A percentile compares a stretch with the other conserved stretches of the same genome.
phyloP scores from a whole-genome alignment of 352 stramenopile genomes.

The Pythium diclinum region DNA sequence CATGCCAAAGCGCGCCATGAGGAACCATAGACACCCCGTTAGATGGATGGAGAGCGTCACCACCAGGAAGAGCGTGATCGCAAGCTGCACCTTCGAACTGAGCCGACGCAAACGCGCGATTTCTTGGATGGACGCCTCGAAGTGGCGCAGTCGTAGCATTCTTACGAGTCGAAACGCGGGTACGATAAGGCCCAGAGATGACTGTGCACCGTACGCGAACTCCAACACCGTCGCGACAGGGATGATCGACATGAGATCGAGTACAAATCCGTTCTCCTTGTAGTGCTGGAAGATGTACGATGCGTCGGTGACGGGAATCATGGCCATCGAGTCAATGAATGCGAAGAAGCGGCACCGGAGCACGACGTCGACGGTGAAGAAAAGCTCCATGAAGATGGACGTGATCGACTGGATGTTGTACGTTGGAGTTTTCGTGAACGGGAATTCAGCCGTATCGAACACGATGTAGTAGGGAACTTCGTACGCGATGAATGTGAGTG shows the following conservation, averaged over 20 bases:
- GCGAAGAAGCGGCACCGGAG: conserved; percentile 56
- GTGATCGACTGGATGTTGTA: conserved; percentile 50
- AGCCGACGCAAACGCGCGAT: conserved; percentile 47
- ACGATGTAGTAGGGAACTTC: conserved; percentile 68
- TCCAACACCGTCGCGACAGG: conserved; percentile 53
- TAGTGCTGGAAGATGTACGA: conserved; percentile 70
- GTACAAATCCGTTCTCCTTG: conserved; percentile 44
- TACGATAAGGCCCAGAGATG: conserved; percentile 25
- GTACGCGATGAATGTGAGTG: conserved; percentile 54
- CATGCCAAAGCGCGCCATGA: conserved; percentile 64
- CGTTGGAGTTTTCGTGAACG: conserved; percentile 35
- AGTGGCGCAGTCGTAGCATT: conserved; percentile 48
- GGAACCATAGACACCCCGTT: conserved; percentile 68
- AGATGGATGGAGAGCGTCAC: conserved; percentile 65
- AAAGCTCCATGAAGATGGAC: conserved; percentile 49
- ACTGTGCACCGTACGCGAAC: conserved; percentile 31
- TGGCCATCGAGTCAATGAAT: conserved; percentile 59
- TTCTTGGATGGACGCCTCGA: conserved; percentile 51
- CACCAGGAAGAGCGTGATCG: conserved; percentile 56
- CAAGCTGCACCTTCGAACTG: conserved; percentile 58
- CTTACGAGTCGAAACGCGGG: conserved; percentile 46
- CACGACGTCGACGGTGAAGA: conserved; percentile 56
- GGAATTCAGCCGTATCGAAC: conserved; percentile 58
- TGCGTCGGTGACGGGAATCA: conserved; percentile 59
- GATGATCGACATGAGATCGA: conserved; percentile 57